These are phyloP conservation scores for Pyracantha coccinea DNA, from an alignment of 331 rosid genomes.

Conservation along the genomic window DNA sequence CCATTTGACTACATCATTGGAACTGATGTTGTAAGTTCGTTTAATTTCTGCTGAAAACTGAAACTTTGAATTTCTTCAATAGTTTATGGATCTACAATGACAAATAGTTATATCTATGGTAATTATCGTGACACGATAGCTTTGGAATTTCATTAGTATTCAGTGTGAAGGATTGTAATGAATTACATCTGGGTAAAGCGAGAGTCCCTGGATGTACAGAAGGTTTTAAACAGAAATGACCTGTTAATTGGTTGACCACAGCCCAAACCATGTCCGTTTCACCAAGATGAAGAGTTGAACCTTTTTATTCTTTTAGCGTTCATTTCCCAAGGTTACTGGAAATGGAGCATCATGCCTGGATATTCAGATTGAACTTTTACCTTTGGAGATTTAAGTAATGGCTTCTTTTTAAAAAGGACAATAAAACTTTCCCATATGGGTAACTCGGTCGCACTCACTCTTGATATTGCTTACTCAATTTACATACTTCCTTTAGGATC, in stretches of 20 bases:
- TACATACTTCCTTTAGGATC: too few relatives aligned
- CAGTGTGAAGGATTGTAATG: not conserved
- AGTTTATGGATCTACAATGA: not conserved
- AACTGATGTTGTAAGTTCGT: constrained; percentile 75
- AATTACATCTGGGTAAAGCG: not conserved
- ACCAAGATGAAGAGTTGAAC: not conserved
- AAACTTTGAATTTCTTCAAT: not conserved
- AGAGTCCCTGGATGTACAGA: not conserved
- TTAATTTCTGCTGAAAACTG: not conserved
- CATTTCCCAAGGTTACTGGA: not conserved
- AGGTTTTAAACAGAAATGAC: not conserved
- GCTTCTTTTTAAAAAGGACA: too few relatives aligned
- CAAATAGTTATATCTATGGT: not conserved
- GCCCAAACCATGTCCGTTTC: not conserved
- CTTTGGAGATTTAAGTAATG: too few relatives aligned
- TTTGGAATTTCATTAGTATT: not conserved
- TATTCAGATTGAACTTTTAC: too few relatives aligned
- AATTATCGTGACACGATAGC: not conserved
- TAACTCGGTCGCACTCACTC: too few relatives aligned
- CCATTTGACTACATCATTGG: constrained; percentile 94
- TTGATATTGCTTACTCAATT: too few relatives aligned
- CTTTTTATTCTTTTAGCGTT: not conserved
- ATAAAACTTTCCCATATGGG: too few relatives aligned
- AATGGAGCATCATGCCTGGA: too few relatives aligned
- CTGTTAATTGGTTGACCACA: too few relatives aligned